Conservation (phyloP, 306 rosid genomes). For the Trifolium fragiferum region DNA sequence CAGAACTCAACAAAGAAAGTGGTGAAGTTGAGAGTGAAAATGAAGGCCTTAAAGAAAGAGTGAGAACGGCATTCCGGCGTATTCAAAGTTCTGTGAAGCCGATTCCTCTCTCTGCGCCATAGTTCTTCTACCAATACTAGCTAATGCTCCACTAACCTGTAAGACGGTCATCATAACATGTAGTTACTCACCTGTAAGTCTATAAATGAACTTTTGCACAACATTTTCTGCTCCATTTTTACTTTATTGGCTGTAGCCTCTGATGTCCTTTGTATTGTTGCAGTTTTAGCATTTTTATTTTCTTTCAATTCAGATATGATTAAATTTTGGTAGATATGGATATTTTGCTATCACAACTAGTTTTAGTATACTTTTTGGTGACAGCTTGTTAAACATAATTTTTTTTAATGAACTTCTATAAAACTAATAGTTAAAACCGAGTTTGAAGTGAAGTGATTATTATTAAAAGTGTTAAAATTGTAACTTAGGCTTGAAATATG, state of each 20-base stretch:
- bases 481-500: no score
- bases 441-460: no score
- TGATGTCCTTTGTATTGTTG: background rate
- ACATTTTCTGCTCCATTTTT: no score
- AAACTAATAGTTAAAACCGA: no score
- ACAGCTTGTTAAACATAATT: no score
- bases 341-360: background rate
- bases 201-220: background rate
- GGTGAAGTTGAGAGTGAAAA: conserved; percentile 89
- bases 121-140: conserved; percentile 29
- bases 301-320: background rate
- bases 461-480: no score
- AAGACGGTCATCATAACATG: conserved; percentile 4
- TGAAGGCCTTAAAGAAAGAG: conserved; percentile 90
- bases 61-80: conserved; percentile 69
- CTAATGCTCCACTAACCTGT: conserved; percentile 14
- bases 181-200: background rate
- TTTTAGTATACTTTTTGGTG: background rate
- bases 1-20: conserved; percentile 75
- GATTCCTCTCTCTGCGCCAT: conserved; percentile 44
- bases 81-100: conserved; percentile 83
- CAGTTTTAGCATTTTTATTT: background rate
- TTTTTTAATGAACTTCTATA: no score
- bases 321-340: background rate
- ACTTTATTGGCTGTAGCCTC: background rate